Conservation (phyloP, 805 yeast genomes). For the Komagataella phaffii region DNA sequence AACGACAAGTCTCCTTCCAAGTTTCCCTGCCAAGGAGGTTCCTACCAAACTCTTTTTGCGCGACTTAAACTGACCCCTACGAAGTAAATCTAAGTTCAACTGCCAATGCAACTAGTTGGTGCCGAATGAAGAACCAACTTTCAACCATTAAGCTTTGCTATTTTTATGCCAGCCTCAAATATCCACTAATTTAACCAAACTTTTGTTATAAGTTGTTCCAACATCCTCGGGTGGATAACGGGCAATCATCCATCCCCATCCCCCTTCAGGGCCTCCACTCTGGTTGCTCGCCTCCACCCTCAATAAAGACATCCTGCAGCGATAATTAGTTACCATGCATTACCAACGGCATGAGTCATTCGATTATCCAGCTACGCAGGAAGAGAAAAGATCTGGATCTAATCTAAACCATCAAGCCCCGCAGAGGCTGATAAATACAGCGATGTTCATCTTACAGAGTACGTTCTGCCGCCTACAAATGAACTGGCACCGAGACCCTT, state of each 20-base stretch:
- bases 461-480: no score
- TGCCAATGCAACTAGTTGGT: no score
- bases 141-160: background rate
- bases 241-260: background rate
- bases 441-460: no score
- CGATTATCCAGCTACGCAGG: background rate
- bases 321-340: background rate
- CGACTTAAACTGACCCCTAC: no score
- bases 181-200: background rate
- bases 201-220: background rate
- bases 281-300: background rate
- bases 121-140: background rate
- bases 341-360: background rate
- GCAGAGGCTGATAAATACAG: background rate
- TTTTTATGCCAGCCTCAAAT: background rate
- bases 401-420: background rate
- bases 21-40: no score
- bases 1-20: no score
- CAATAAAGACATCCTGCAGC: background rate
- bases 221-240: background rate
- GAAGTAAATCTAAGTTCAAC: no score
- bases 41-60: no score
- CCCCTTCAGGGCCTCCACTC: background rate
- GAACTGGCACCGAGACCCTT: no score
- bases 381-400: background rate